Evolutionary conservation across 371 early-diverging fungal genomes (phyloP).

Genomic region (Mortierella sp.): DNA sequence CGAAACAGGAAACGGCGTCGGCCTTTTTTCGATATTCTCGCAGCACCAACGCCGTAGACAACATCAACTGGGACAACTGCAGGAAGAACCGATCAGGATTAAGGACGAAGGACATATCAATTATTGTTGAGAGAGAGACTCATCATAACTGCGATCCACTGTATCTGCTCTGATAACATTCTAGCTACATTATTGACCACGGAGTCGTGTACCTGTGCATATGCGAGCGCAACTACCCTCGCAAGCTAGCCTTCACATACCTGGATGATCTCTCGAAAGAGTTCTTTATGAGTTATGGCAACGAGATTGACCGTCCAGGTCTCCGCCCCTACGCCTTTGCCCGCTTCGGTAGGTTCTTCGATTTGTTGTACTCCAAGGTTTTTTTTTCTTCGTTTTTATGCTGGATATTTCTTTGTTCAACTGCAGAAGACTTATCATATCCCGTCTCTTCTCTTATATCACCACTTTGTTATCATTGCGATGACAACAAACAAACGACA

Average conservation of each 20-base stretch:
- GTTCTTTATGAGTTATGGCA: constrained; percentile 92
- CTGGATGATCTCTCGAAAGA: constrained; percentile 95
- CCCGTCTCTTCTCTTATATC: too few relatives aligned
- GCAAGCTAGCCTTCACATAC: constrained; percentile 95
- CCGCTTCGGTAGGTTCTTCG: constrained; percentile 81
- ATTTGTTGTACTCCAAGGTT: not conserved
- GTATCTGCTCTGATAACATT: not conserved
- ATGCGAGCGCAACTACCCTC: constrained; percentile 95
- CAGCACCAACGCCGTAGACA: too few relatives aligned
- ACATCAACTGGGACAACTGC: too few relatives aligned
- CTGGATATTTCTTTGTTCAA: not conserved
- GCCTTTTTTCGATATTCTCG: too few relatives aligned
- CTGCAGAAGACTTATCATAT: not conserved
- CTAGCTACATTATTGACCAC: constrained; percentile 93
- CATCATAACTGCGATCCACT: not conserved
- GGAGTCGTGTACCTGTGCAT: constrained; percentile 95
- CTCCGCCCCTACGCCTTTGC: constrained; percentile 97
- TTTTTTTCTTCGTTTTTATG: not conserved
- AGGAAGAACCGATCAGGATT: too few relatives aligned
- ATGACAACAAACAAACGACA: not conserved
- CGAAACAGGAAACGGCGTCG: too few relatives aligned
- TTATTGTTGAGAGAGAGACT: not conserved
- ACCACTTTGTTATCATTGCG: not conserved
- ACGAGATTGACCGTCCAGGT: constrained; percentile 86
- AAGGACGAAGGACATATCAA: not conserved